Base-by-base conservation (phyloP, 2,329 filamentous ascomycete species). In the Cladophialophora bantiana region DNA sequence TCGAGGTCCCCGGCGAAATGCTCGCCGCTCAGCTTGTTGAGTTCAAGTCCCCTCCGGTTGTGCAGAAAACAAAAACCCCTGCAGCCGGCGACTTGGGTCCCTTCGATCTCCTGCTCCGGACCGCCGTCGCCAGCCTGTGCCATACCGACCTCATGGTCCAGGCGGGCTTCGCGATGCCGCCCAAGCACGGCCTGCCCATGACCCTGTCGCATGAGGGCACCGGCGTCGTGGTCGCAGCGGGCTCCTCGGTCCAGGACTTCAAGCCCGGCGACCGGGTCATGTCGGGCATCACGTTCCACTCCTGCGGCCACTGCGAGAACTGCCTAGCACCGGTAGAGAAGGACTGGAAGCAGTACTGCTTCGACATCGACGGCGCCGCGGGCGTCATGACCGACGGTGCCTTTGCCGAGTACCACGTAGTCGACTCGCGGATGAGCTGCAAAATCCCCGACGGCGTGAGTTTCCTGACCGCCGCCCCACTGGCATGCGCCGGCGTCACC, bases 111-210 rank as follows among this genome's bases (percentile, higher is more conserved):
- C 81, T 88, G 42, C 79, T 89, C 71, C 86, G 86, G 74, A 78
- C 87, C 62, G 86, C 84, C 64, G 85, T 85, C n/a, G 86, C 60
- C 31, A 86, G 85, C 1, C 82, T 87, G 73, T 89, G 86, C 78
- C 87, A 89, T 77, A 88, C 87, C 0, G 87, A 89, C 76, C 75
- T 77, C 68, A 85, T 88, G 83, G 84, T 87, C 2, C 71, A 73
- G 7, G 71, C 78, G 1, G 86, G 86, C 57, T 74, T 80, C 54
- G 26, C 26, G 26, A 50, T 50, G 45, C 45, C 45, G 18, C 79
- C 80, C 0, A 75, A 73, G 6, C 79, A 80, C 0, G 61, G 74
- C 2, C 78, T 88, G 0, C 86, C 86, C 0, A 78, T 80, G 63
- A 87, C 81, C 10, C 84, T 79, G 7, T 88, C 84, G 0, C 85